Base-by-base conservation (phyloP, 306 rosid genomes). In the Urtica urens region DNA sequence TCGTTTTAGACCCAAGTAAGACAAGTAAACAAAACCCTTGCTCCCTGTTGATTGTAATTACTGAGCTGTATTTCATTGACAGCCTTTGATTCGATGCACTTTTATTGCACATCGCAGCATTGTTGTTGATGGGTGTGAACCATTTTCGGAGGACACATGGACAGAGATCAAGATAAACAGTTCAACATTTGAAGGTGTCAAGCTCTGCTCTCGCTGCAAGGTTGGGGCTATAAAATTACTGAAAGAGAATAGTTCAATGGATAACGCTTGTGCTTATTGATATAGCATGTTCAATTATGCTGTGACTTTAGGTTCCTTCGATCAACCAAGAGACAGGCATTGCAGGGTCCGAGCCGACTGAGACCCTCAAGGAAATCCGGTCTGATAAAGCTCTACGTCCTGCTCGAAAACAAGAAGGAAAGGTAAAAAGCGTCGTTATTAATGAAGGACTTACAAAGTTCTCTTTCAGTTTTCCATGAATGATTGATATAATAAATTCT, bases 1-100 rank as follows among this genome's bases (percentile, higher is more conserved):
- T 58, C 95, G 97, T 3, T 88, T 84, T 59, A 76, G 97, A 65
- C 84, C 95, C 52, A 88, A 88, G 93, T 84, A 78, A 38, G n/a
- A 9, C n/a, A 14, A 9, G 40, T 28, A 28, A 28, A 28, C 33
- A 28, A 28, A 28, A 7, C 37, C 13, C 37, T 31, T 31, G 37
- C 37, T 31, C 13, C 13, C 7, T 31, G 37, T 31, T 1, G 37
- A 0, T 8, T 31, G 10, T 13, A 31, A 31, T 31, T 31, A 7
- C 37, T 1, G 37, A 7, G 10, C 10, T 31, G 7, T 31, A 31
- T 31, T 8, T 1, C 37, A 31, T 31, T 31, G 7, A 0, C 13
- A 8, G 13, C 3, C 3, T 35, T 35, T 7, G 14, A 35, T 35
- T 28, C 33, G 2, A 35, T 35, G 54, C 7, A 1, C 7, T 38